phyloP scores from a whole-genome alignment of 2,329 filamentous ascomycete genomes.

The Talaromyces pinophilus region DNA sequence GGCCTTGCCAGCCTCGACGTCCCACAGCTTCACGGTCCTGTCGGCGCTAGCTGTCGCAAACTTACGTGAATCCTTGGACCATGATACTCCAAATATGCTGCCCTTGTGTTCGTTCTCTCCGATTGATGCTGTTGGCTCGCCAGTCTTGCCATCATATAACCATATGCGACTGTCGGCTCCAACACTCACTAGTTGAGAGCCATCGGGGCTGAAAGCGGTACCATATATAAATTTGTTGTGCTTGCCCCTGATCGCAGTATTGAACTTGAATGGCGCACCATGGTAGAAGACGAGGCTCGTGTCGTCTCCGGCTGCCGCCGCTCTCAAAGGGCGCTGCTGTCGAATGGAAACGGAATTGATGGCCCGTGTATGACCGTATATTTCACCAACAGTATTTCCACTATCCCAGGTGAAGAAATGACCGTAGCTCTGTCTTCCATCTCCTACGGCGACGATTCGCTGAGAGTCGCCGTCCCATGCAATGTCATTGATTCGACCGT shows the following conservation, averaged over 20 bases:
- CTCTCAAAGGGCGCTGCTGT: slow-evolving; percentile 84
- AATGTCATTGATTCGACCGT: slow-evolving; percentile 91
- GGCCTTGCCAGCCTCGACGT: slow-evolving; percentile 74
- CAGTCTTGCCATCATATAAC: slow-evolving; percentile 94
- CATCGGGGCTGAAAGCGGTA: slow-evolving; percentile 86
- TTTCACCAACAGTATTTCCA: slow-evolving; percentile 93
- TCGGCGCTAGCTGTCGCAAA: slow-evolving; percentile 92
- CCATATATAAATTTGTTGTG: slow-evolving; percentile 90
- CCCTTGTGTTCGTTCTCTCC: slow-evolving; percentile 76
- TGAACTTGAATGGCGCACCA: slow-evolving; percentile 94
- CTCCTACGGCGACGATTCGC: slow-evolving; percentile 91
- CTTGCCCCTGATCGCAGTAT: slow-evolving; percentile 72
- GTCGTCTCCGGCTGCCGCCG: slow-evolving; percentile 89
- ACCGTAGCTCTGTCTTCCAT: slow-evolving; percentile 90
- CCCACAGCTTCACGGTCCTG: slow-evolving; percentile 93
- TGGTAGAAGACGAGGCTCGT: slow-evolving; percentile 88
- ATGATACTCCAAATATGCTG: slow-evolving; percentile 88
- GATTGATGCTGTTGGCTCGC: slow-evolving; percentile 75
- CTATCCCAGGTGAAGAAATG: slow-evolving; percentile 94
- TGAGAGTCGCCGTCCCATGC: slow-evolving; percentile 98
- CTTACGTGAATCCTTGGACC: slow-evolving; percentile 80
- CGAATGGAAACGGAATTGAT: slow-evolving; percentile 91
- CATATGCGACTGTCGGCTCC: slow-evolving; percentile 92
- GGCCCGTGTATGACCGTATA: slow-evolving; percentile 84
- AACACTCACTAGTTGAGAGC: slow-evolving; percentile 76